Evolutionary conservation across 768 basidiomycete species (phyloP), one percentile per base, ranked within the genome.

Genomic region (Phylloporus arenicola): DNA sequence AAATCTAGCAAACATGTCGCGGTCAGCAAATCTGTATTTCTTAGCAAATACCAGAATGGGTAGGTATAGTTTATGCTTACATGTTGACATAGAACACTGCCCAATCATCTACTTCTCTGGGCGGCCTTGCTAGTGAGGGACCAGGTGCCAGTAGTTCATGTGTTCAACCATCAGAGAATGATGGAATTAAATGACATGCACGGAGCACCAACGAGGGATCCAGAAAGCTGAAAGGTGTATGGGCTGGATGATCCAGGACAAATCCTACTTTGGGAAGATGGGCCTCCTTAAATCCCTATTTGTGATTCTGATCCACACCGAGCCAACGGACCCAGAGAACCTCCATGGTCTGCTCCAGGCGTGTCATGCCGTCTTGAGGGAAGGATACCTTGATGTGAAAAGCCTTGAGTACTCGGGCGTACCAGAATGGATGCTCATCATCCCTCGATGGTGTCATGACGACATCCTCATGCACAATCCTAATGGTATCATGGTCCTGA

Each of bases 261-360:
- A 59, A 65, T 6, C 53, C 59, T 27, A 65, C 34, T 16, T 54
- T 56, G 1, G 55, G 57, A 6, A 64, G 53, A 1, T 24, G n/a
- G 13, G 52, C 42, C 3, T 35, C 24, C 12, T 52, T 54, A 30
- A 56, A 48, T 1, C 60, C 57, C 40, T 40, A 50, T 19, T 12
- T 4, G 14, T 42, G 33, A 8, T 38, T 33, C 3, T 29, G 43
- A 25, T 61, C 56, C 2, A 40, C 29, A 3, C 59, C 53, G 2
- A 63, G 38, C 65, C 61, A 63, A 2, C 48, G 45, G 10, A 67
- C 57, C 59, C 59, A 68, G 2, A 68, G 38, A 13, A 65, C 46
- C 6, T 60, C 57, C 40, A 64, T 50, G 2, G 1, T 24, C 12
- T 37, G 31, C 17, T 10, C 27, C 1, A 20, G 11, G 2, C 0